Evolutionary conservation across 768 basidiomycete species (phyloP).

Genomic region (Lentinula sp.): DNA sequence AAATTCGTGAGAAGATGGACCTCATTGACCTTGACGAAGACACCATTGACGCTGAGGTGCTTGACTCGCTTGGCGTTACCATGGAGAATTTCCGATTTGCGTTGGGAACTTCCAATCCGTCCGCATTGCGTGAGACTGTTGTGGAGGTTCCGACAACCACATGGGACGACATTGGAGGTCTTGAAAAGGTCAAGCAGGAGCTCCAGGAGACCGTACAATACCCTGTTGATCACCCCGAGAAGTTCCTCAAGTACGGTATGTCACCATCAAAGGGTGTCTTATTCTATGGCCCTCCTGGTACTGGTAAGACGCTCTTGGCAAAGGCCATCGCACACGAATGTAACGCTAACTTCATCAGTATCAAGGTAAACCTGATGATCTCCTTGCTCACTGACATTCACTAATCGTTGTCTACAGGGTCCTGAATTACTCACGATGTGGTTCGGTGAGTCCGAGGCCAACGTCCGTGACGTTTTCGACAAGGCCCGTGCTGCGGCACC

Average conservation of each 20-base stretch:
- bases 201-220: slow-evolving; percentile 99
- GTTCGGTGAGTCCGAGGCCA: slow-evolving; percentile 99
- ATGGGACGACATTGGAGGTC: slow-evolving; percentile 99
- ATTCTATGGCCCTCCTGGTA: slow-evolving; percentile 99
- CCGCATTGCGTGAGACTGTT: slow-evolving; percentile 97
- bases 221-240: slow-evolving; percentile 99
- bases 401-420: slow-evolving; percentile 41
- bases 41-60: slow-evolving; percentile 98
- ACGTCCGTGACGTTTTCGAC: slow-evolving; percentile 99
- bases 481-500: slow-evolving; percentile 99
- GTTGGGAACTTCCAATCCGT: slow-evolving; percentile 94
- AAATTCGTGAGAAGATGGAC: slow-evolving; percentile 99
- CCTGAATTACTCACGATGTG: slow-evolving; percentile 99
- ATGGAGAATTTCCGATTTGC: slow-evolving; percentile 99
- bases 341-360: slow-evolving; percentile 98
- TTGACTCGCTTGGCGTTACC: slow-evolving; percentile 97
- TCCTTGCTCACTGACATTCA: slow-evolving; percentile 8
- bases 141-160: slow-evolving; percentile 98
- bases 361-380: slow-evolving; percentile 57
- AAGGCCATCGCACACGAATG: slow-evolving; percentile 99
- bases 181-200: slow-evolving; percentile 99
- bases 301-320: slow-evolving; percentile 97
- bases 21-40: slow-evolving; percentile 94
- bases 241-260: slow-evolving; percentile 99
- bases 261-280: slow-evolving; percentile 98